A percentile compares a stretch with the other conserved stretches of the same genome.
These are phyloP conservation scores for Eucalyptus grandis DNA, from an alignment of 345 rosid genomes.

Conservation along the genomic window DNA sequence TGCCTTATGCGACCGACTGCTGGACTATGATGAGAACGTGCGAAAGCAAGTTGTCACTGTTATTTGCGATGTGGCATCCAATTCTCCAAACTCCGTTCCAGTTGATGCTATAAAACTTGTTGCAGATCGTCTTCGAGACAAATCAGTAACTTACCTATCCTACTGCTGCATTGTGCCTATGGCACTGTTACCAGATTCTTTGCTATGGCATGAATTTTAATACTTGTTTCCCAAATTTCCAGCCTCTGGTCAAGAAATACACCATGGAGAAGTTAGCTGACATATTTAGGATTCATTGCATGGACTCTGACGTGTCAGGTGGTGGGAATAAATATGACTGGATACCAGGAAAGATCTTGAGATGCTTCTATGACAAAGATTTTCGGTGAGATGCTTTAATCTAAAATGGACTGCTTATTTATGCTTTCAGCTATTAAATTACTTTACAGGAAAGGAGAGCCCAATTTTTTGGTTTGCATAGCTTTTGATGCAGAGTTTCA, in stretches of 20 bases:
- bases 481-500: not conserved
- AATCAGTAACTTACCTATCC: constrained; percentile 52
- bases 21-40: constrained; percentile 96
- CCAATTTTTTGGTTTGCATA: not conserved
- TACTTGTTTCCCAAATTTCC: constrained; percentile 8
- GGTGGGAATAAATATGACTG: constrained; percentile 54
- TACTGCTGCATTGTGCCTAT: not conserved
- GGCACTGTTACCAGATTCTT: not conserved
- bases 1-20: constrained; percentile 89
- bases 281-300: constrained; percentile 56
- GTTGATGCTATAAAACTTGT: constrained; percentile 65
- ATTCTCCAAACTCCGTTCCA: constrained; percentile 51
- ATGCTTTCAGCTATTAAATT: not conserved
- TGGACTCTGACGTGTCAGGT: constrained; percentile 30
- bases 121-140: constrained; percentile 91
- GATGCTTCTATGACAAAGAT: constrained; percentile 94
- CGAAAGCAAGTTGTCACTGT: constrained; percentile 94
- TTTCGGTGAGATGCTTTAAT: constrained; percentile 40
- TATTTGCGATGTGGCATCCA: constrained; percentile 72
- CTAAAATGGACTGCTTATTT: not conserved
- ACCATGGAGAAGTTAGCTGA: constrained; percentile 89
- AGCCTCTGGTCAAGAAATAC: constrained; percentile 79
- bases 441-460: not conserved
- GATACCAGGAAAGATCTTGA: constrained; percentile 95
- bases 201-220: not conserved